Evolutionary conservation across 805 yeast genomes (phyloP).

Genomic region (Schizosaccharomyces cryophilus): DNA sequence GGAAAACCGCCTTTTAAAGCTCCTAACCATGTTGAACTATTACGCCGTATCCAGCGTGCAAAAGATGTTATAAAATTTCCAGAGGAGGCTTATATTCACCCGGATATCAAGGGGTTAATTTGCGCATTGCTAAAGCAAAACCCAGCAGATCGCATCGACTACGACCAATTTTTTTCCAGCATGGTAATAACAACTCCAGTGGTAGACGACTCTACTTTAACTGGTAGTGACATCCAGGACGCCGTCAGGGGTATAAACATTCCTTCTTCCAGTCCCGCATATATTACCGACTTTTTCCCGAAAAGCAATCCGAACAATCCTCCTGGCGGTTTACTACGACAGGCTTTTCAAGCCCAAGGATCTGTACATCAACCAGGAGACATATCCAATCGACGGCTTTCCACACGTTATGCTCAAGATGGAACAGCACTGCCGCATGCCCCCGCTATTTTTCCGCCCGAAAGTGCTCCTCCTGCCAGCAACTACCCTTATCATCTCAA

Average conservation of each 20-base stretch:
- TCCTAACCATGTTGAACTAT: constrained; percentile 69
- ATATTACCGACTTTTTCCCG: constrained; percentile 46
- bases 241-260: background rate
- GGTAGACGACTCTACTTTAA: constrained; percentile 15
- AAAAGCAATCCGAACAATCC: constrained; percentile 5
- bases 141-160: constrained; percentile 72
- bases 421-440: background rate
- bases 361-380: background rate
- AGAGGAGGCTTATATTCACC: constrained; percentile 34
- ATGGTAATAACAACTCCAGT: constrained; percentile 37
- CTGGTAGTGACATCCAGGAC: constrained; percentile 18
- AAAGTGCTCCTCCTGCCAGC: background rate
- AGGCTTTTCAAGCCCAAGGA: background rate
- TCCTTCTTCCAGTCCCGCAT: background rate
- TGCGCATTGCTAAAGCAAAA: constrained; percentile 54
- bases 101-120: constrained; percentile 42
- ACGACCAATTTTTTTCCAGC: constrained; percentile 63
- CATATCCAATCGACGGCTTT: background rate
- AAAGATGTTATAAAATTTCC: constrained; percentile 66
- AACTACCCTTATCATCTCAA: background rate
- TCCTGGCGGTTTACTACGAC: background rate
- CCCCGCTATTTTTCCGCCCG: background rate
- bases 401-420: background rate
- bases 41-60: constrained; percentile 61
- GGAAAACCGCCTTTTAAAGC: constrained; percentile 96